These are phyloP conservation scores for Bruguiera parviflora DNA, from an alignment of 345 rosid species.

Conservation along the genomic window DNA sequence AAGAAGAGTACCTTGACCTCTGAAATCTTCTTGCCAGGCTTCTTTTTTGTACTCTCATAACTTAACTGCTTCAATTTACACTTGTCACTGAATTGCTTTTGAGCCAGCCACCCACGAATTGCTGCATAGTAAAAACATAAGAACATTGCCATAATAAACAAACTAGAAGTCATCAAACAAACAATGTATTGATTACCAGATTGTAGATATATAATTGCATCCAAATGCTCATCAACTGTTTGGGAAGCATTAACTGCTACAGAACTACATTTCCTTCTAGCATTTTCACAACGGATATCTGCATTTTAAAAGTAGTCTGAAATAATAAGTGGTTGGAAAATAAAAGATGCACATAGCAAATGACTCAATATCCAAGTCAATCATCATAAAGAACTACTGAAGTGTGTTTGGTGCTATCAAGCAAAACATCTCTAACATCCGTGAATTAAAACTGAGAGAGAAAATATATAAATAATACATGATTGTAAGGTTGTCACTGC, in stretches of 20 bases:
- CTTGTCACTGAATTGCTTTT: conserved; percentile 38
- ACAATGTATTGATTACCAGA: conserved; percentile 49
- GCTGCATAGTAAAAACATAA: conserved; percentile 37
- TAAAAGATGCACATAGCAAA: background rate
- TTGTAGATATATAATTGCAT: conserved; percentile 57
- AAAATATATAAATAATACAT: conserved; percentile 38
- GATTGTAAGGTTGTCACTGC: conserved; percentile 64
- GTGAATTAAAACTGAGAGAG: too few relatives aligned
- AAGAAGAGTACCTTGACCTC: conserved; percentile 62
- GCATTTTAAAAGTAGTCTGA: conserved; percentile 22
- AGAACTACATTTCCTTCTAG: conserved; percentile 35
- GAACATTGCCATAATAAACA: conserved; percentile 8
- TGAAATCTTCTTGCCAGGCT: conserved; percentile 44
- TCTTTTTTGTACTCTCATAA: conserved; percentile 41
- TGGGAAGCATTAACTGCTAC: conserved; percentile 29
- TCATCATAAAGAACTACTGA: conserved; percentile 1
- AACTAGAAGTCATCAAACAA: conserved; percentile 6
- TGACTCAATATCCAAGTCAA: conserved; percentile 8
- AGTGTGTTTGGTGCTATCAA: background rate
- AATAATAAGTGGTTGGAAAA: background rate
- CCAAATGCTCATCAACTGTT: conserved; percentile 38
- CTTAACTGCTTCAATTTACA: conserved; percentile 39
- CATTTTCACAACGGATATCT: conserved; percentile 71
- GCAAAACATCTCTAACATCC: conserved; percentile 6
- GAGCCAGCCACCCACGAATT: conserved; percentile 84